Evolutionary conservation across 2,329 filamentous ascomycete species (phyloP), one percentile per base, ranked within the genome.

Genomic region (Dothideomycetidae sp.): DNA sequence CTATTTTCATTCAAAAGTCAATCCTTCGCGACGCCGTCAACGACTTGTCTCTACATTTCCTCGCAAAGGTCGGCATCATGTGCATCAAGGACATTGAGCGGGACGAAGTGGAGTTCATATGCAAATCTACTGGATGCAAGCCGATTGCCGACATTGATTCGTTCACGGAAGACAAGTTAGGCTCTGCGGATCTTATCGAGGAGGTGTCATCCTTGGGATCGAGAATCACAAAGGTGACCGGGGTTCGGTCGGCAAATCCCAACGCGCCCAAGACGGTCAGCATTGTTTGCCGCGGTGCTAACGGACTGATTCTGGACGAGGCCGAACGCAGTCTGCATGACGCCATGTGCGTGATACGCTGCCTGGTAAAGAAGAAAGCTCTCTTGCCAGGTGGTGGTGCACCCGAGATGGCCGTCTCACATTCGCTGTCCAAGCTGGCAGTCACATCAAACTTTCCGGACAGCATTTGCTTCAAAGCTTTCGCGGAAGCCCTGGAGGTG

Each of bases 361-460:
- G 90, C 57, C 66, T 98, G 43, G 90, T 98, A 50, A 98, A 98
- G 76, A 98, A 96, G 75, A 93, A 92, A 66, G 90, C 90, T n/a
- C 74, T 98, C 40, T 93, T 98, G 52, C 88, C 92, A 10, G 90
- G 90, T 60, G 90, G 90, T 53, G 90, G 90, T 56, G 90, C 90
- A 2, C 83, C 90, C 16, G 90, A 98, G 62, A 92, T 96, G 52
- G 86, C 96, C 63, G 88, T 98, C 51, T 83, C 90, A 14, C 81
- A 90, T 38, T 73, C 83, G 53, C 73, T 98, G 21, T 75, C 80
- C 40, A 79, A 82, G 61, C 80, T 82, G 54, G 75, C 88, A 5
- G 81, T 86, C 48, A 76, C 78, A 51, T 69, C 94, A 43, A 78
- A 78, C 1, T 92, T 92, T 43, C 94, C 90, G 4, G 90, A 98